phyloP scores from a whole-genome alignment of 345 rosid species.

The Populus simonii region DNA sequence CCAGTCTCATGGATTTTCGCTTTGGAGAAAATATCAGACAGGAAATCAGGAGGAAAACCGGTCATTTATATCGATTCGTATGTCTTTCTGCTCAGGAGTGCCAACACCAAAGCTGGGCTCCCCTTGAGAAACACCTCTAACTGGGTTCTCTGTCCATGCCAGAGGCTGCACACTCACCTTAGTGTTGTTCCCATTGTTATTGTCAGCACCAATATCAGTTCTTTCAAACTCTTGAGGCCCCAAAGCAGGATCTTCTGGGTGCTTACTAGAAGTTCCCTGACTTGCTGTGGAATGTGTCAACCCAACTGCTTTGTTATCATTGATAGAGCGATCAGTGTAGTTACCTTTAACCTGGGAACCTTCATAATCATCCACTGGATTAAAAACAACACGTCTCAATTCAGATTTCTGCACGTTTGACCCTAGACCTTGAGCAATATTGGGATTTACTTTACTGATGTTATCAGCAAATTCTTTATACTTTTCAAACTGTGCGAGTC shows the following conservation, averaged over 20 bases:
- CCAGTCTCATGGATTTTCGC: conserved; percentile 43
- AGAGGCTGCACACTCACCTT: conserved; percentile 3
- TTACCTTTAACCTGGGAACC: conserved; percentile 15
- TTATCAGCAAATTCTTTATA: conserved; percentile 22
- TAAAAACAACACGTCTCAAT: background rate
- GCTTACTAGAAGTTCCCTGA: conserved; percentile 35
- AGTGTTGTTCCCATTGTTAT: background rate
- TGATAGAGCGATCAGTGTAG: conserved; percentile 19
- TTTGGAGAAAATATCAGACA: conserved; percentile 24
- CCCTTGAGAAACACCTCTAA: conserved; percentile 13
- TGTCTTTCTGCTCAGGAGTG: conserved; percentile 15
- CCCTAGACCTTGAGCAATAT: background rate
- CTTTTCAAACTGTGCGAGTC: conserved; percentile 28
- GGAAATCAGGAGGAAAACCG: conserved; percentile 25
- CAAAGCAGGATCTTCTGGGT: conserved; percentile 31
- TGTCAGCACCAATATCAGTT: conserved; percentile 21
- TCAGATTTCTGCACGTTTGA: conserved; percentile 31
- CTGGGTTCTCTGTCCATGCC: conserved; percentile 5
- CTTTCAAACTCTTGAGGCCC: conserved; percentile 29
- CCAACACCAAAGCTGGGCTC: conserved; percentile 5
- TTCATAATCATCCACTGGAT: conserved; percentile 6
- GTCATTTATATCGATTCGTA: conserved; percentile 28
- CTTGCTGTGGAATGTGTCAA: conserved; percentile 27
- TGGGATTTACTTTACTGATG: background rate
- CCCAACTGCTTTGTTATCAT: conserved; percentile 28